phyloP scores from a whole-genome alignment of 2,329 filamentous ascomycete species.

The Emericellopsis atlantica region DNA sequence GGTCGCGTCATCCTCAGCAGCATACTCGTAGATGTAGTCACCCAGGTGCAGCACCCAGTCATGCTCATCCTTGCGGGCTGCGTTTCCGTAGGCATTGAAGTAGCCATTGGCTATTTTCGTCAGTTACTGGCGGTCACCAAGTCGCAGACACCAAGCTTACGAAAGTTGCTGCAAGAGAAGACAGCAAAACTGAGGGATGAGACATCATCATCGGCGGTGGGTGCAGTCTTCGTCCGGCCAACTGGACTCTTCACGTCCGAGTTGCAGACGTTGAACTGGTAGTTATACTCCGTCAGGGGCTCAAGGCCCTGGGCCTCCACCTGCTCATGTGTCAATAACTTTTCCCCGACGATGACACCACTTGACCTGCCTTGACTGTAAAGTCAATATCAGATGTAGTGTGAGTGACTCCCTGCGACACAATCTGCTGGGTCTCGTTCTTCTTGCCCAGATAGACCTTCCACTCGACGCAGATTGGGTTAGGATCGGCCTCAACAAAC shows the following conservation, averaged over 20 bases:
- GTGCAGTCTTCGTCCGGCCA: slow-evolving; percentile 60
- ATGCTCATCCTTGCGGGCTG: slow-evolving; percentile 43
- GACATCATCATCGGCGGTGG: slow-evolving; percentile 40
- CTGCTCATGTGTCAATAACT: slow-evolving; percentile 14
- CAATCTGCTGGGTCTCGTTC: slow-evolving; percentile 13
- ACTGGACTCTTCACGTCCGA: slow-evolving; percentile 48
- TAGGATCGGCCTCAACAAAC: slow-evolving; percentile 26
- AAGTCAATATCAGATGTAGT: slow-evolving; percentile 66
- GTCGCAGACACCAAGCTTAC: slow-evolving; percentile 18
- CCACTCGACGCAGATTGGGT: slow-evolving; percentile 57
- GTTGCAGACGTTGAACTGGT: slow-evolving; percentile 57
- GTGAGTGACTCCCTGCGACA: slow-evolving; percentile 43
- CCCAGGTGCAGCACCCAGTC: slow-evolving; percentile 49
- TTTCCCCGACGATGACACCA: background rate
- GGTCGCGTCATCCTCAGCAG: slow-evolving; percentile 22
- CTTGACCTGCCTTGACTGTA: slow-evolving; percentile 47
- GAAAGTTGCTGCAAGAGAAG: slow-evolving; percentile 60
- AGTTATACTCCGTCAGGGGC: slow-evolving; percentile 54
- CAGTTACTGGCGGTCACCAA: background rate
- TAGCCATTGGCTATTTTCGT: slow-evolving; percentile 24
- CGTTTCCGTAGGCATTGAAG: slow-evolving; percentile 48
- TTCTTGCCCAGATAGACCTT: slow-evolving; percentile 36
- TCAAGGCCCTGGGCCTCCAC: slow-evolving; percentile 51
- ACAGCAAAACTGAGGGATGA: slow-evolving; percentile 50
- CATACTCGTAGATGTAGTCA: slow-evolving; percentile 59